A percentile compares a stretch with the other conserved stretches of the same genome.
These are phyloP conservation scores for Sinapis alba DNA, from an alignment of 441 rosid species.

Conservation along the genomic window DNA sequence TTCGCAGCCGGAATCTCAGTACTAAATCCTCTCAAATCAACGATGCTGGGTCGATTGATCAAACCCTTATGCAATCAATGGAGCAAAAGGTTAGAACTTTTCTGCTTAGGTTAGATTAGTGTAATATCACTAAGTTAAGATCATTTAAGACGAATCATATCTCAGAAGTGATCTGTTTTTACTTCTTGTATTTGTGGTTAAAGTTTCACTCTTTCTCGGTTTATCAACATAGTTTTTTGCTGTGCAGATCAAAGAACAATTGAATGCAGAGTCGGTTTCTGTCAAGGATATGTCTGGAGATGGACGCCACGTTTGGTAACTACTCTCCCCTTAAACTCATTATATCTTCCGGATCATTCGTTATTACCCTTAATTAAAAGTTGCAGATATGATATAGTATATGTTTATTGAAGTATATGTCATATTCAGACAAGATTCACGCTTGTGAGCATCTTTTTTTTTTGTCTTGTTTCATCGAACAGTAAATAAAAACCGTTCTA, in stretches of 20 bases:
- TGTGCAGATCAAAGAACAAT: conserved; percentile 79
- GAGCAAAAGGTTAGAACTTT: conserved; percentile 57
- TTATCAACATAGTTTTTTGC: not conserved
- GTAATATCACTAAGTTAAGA: not conserved
- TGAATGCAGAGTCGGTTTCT: conserved; percentile 76
- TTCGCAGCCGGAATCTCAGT: conserved; percentile 42
- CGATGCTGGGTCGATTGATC: conserved; percentile 81
- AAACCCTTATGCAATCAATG: conserved; percentile 86
- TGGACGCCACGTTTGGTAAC: conserved; percentile 91
- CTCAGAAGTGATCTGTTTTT: not conserved
- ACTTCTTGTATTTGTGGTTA: not conserved
- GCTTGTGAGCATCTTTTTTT: not conserved
- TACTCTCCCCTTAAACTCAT: not conserved
- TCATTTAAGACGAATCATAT: not conserved
- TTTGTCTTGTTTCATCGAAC: not conserved
- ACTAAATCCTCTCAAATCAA: conserved; percentile 64
- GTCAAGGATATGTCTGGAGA: conserved; percentile 92
- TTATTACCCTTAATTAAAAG: not conserved
- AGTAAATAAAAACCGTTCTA: not conserved
- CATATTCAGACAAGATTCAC: not conserved
- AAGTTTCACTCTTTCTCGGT: not conserved
- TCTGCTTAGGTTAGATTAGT: not conserved
- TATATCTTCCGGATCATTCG: not conserved
- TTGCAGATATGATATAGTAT: not conserved
- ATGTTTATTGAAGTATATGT: not conserved